Percentiles rank a stretch among this genome's conserved stretches.
Conservation (phyloP, 169 alveolate species). For the Babesia gibsoni region DNA sequence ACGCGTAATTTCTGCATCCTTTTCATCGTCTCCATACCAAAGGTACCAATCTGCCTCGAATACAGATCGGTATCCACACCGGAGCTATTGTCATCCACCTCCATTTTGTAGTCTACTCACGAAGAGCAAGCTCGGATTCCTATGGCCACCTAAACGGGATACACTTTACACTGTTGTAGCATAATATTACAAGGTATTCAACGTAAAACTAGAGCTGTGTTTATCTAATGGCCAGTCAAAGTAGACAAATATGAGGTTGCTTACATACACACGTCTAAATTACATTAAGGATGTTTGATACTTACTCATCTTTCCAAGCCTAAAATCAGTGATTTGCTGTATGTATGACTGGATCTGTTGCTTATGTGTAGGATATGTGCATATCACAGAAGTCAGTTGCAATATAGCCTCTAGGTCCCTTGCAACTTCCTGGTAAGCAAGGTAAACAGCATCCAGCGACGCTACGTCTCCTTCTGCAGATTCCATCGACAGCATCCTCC, state of each 20-base stretch:
- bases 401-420: background rate
- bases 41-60: constrained; percentile 97
- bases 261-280: no score
- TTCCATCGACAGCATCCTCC: background rate
- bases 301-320: constrained; percentile 67
- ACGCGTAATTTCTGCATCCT: constrained; percentile 88
- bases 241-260: no score
- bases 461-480: background rate
- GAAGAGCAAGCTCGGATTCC: no score
- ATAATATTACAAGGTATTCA: no score
- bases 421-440: background rate
- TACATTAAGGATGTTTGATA: constrained; percentile 97
- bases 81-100: constrained; percentile 39
- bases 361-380: background rate
- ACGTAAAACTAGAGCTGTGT: no score
- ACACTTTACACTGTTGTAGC: no score
- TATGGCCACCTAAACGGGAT: no score
- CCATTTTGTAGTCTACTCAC: constrained; percentile 28
- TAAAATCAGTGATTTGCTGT: constrained; percentile 3
- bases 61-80: constrained; percentile 92
- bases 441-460: background rate
- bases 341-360: constrained; percentile 6
- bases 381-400: background rate
- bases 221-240: no score
- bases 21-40: constrained; percentile 98